Percentiles rank a stretch among this genome's conserved stretches.
Conservation (phyloP, 1,139 yeast genomes). For the Pichia sp. region DNA sequence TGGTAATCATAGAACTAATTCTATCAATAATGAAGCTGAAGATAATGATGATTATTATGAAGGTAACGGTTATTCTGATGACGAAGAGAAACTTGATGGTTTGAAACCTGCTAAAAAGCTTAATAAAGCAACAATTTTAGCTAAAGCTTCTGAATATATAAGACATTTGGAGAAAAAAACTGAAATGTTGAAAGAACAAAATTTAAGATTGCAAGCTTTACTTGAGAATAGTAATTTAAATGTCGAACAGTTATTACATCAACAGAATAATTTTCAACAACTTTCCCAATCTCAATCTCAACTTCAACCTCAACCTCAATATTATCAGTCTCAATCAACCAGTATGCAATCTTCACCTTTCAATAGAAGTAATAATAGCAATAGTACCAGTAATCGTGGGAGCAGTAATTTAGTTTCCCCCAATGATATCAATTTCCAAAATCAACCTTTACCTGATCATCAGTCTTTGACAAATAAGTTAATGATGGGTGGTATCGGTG, state of each 20-base stretch:
- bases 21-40: constrained; percentile 22
- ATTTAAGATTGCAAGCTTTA: constrained; percentile 31
- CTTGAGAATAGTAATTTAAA: constrained; percentile 9
- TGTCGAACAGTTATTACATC: constrained; percentile 10
- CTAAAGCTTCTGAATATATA: constrained; percentile 59
- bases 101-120: constrained; percentile 54
- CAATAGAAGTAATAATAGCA: constrained; percentile 6
- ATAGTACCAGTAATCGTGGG: constrained; percentile 8
- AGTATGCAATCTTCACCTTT: constrained; percentile 18
- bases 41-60: constrained; percentile 31
- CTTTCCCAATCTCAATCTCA: neutral
- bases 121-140: constrained; percentile 53
- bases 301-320: constrained; percentile 6
- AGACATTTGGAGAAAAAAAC: constrained; percentile 38
- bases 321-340: constrained; percentile 6
- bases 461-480: constrained; percentile 30
- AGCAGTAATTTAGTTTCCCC: constrained; percentile 13
- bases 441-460: constrained; percentile 16
- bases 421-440: constrained; percentile 11
- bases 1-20: constrained; percentile 27
- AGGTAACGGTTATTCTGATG: constrained; percentile 38
- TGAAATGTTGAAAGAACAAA: constrained; percentile 36
- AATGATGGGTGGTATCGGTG: constrained; percentile 50
- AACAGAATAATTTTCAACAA: constrained; percentile 7
- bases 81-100: constrained; percentile 44